Conservation (phyloP, 2,329 filamentous ascomycete species). For the Thielaviopsis punctulata region DNA sequence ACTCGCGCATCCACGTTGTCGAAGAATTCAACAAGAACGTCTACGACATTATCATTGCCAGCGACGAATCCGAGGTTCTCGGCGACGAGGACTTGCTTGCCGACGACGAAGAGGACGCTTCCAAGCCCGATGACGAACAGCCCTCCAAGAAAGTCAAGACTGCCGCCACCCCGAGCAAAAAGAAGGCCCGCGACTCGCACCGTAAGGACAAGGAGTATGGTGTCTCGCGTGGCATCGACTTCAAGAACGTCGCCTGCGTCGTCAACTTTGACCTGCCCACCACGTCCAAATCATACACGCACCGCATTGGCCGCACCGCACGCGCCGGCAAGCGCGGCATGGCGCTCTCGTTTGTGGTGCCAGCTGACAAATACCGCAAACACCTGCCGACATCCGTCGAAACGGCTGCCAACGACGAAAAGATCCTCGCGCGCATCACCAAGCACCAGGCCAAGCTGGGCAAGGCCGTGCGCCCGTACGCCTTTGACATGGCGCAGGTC, state of each 20-base stretch:
- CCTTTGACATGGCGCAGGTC: constrained; percentile 86
- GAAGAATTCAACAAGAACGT: constrained; percentile 94
- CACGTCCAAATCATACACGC: constrained; percentile 83
- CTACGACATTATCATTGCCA: constrained; percentile 96
- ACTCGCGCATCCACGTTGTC: constrained; percentile 83
- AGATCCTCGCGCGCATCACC: constrained; percentile 61
- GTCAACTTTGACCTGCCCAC: constrained; percentile 93
- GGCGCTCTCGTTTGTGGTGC: constrained; percentile 88
- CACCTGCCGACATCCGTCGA: constrained; percentile 72
- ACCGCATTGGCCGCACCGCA: constrained; percentile 86
- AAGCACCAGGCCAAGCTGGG: constrained; percentile 63
- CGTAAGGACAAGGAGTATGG: constrained; percentile 75
- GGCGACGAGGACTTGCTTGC: constrained; percentile 39
- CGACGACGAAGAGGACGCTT: constrained; percentile 26
- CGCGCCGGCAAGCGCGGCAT: constrained; percentile 83
- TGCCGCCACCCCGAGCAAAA: constrained; percentile 17
- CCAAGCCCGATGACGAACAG: constrained; percentile 21
- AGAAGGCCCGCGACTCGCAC: constrained; percentile 47
- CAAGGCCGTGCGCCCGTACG: constrained; percentile 73
- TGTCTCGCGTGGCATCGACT: constrained; percentile 91
- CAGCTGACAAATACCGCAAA: constrained; percentile 65
- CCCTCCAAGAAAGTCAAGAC: constrained; percentile 13
- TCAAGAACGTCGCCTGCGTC: constrained; percentile 84
- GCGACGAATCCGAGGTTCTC: constrained; percentile 75
- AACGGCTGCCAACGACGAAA: constrained; percentile 67